Base-by-base conservation (phyloP, 805 yeast genomes). In the Ogataea methanolica region DNA sequence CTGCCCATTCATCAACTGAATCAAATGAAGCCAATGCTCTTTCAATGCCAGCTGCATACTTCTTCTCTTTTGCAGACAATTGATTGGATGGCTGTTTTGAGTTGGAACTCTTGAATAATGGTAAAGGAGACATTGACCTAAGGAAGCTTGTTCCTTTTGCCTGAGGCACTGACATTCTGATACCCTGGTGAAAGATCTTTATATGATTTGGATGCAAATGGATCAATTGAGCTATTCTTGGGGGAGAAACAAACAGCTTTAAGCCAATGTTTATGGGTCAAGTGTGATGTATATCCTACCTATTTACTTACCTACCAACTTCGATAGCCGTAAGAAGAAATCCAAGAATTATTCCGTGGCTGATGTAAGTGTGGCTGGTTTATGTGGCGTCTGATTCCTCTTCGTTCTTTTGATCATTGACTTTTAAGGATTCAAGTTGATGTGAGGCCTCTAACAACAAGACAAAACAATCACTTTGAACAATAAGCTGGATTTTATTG, bases 1-100 rank as follows among this genome's bases (percentile, higher is more conserved):
- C 99, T 14, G 99, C 98, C 99, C 99, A 94, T 70, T 94, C 99
- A 33, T 82, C 86, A 1, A 90, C 85, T 2, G 86, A 69, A 44
- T 88, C 96, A 69, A 92, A 92, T 17, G 79, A 73, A 6, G 78
- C 74, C 21, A 94, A 70, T 0, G 94, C 88, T 54, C 83, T 78
- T 44, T 86, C 92, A 12, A 92, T 76, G 48, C 76, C 81, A n/a
- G 78, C 72, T 19, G 73, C 69, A 59, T 82, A 85, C 50, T 85
- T 81, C 68, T 79, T 85, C 60, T 85, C 91, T 57, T 82, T 81
- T 1, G 90, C 67, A 45, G 75, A 77, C 58, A 78, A 53, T 45
- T 61, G 63, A 38, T 52, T 58, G 22, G 45, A 36, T 8, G 72
- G 50, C 35, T 55, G 58, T 19, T 51, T 52, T 22, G 48, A 17